phyloP scores from a whole-genome alignment of 305 asterid species.

The Fraxinus ornus region DNA sequence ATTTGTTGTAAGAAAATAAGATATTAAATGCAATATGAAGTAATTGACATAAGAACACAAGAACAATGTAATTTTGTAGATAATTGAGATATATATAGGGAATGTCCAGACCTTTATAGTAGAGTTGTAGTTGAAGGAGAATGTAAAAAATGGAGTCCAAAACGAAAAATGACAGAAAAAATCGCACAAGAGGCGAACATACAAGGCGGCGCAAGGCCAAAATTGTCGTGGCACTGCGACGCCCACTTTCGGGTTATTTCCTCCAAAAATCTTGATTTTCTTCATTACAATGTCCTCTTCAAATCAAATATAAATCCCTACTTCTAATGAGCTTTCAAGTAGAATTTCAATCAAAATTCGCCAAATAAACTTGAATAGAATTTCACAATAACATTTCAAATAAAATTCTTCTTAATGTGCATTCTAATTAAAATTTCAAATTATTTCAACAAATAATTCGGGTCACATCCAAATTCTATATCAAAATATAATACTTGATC shows the following conservation, averaged over 20 bases:
- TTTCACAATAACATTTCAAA: not conserved
- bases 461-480: not conserved
- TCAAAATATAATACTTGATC: not conserved
- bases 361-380: not conserved
- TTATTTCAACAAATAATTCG: not conserved
- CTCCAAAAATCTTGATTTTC: not conserved
- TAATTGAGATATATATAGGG: not conserved
- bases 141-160: not conserved
- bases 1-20: too few relatives aligned
- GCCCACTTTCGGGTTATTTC: not conserved
- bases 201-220: not conserved
- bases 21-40: too few relatives aligned
- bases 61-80: too few relatives aligned
- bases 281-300: not conserved
- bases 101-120: not conserved
- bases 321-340: not conserved
- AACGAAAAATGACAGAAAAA: too few relatives aligned
- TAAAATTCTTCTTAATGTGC: not conserved
- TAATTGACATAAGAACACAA: too few relatives aligned
- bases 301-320: too few relatives aligned
- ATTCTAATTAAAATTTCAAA: not conserved
- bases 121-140: not conserved
- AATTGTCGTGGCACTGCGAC: not conserved
- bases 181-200: not conserved
- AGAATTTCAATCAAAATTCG: not conserved